A percentile compares a stretch with the other conserved stretches of the same genome.
phyloP scores from a whole-genome alignment of 768 basidiomycete genomes.

The Hydnum rufescens region DNA sequence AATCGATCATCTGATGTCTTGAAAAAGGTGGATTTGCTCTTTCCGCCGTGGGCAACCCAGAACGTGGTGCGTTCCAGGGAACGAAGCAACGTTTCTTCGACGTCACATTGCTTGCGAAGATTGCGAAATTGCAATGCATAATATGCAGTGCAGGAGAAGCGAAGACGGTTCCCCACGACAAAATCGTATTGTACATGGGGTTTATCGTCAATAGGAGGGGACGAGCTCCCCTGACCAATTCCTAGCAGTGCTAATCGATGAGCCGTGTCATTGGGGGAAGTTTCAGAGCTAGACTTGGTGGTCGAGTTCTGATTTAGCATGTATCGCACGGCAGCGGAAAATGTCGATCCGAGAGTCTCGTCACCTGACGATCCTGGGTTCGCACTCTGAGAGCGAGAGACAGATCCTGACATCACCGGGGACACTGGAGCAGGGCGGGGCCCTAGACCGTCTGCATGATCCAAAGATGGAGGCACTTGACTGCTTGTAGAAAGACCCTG shows the following conservation, averaged over 20 bases:
- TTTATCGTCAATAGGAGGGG: slow-evolving; percentile 35
- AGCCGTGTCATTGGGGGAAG: neutral
- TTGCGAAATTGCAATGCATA: slow-evolving; percentile 65
- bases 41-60: slow-evolving; percentile 58
- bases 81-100: slow-evolving; percentile 38
- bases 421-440: neutral
- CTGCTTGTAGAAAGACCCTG: neutral
- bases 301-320: too few species aligned
- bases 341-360: neutral
- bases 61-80: slow-evolving; percentile 39
- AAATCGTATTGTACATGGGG: slow-evolving; percentile 75
- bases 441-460: neutral
- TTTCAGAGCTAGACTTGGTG: neutral
- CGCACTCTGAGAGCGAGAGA: too few species aligned
- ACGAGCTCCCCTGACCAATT: slow-evolving; percentile 2
- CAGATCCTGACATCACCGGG: too few species aligned
- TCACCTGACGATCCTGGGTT: too few species aligned
- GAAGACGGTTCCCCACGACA: slow-evolving; percentile 51
- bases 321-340: neutral
- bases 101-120: slow-evolving; percentile 42
- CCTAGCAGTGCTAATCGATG: neutral
- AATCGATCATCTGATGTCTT: slow-evolving; percentile 59
- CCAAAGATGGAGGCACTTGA: neutral
- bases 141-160: slow-evolving; percentile 66
- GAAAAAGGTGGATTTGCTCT: slow-evolving; percentile 67